These are phyloP conservation scores for Begonia fuchsioides DNA, from an alignment of 306 rosid species.

Conservation along the genomic window DNA sequence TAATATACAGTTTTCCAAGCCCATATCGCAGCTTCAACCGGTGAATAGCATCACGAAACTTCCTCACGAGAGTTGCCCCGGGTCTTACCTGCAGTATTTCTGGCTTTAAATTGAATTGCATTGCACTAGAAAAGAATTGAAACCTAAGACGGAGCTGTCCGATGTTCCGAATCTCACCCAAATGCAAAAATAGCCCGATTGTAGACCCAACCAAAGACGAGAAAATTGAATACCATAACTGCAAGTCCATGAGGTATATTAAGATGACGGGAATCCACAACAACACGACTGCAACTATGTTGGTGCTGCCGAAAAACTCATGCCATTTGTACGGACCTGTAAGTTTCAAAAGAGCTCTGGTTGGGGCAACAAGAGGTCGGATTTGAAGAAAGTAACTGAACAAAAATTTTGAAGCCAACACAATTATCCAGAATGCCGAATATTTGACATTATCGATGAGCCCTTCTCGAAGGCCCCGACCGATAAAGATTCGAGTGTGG, in stretches of 20 bases:
- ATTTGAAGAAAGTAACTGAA: constrained; percentile 89
- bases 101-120: constrained; percentile 83
- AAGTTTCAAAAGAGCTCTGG: constrained; percentile 44
- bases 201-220: constrained; percentile 44
- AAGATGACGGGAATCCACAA: constrained; percentile 77
- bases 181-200: constrained; percentile 73
- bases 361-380: constrained; percentile 72
- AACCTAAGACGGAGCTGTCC: constrained; percentile 75
- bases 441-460: constrained; percentile 60
- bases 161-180: constrained; percentile 84
- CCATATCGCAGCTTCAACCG: constrained; percentile 73
- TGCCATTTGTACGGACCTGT: constrained; percentile 39
- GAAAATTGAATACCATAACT: constrained; percentile 79
- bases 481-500: constrained; percentile 68
- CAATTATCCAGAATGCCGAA: constrained; percentile 50
- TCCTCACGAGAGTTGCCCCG: constrained; percentile 41
- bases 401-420: constrained; percentile 56
- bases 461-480: constrained; percentile 82
- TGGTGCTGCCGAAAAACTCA: constrained; percentile 56
- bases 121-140: constrained; percentile 82
- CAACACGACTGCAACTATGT: constrained; percentile 44
- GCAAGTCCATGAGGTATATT: constrained; percentile 86
- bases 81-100: constrained; percentile 29
- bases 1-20: constrained; percentile 49
- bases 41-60: constrained; percentile 66